Evolutionary conservation across 257 asterid genomes (phyloP).

Genomic region (Salvia rosmarinus): DNA sequence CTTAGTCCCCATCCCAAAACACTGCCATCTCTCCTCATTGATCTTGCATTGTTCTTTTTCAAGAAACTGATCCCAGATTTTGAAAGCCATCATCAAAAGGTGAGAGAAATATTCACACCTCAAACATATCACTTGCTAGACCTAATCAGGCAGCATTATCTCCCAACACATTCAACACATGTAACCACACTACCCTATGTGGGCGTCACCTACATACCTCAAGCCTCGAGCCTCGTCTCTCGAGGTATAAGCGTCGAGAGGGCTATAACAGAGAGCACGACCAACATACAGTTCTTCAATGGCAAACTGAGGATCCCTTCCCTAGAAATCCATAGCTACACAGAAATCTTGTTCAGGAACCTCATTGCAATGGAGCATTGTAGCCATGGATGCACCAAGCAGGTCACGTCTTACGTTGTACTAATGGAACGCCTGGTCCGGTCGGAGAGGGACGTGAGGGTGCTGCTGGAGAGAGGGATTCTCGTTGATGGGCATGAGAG

Average conservation of each 20-base stretch:
- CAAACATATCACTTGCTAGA: slow-evolving; percentile 53
- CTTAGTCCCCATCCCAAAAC: slow-evolving; percentile 46
- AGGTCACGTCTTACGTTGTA: slow-evolving; percentile 42
- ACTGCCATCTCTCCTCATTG: slow-evolving; percentile 39
- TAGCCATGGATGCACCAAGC: slow-evolving; percentile 39
- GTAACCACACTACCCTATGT: background rate
- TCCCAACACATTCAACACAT: slow-evolving; percentile 15
- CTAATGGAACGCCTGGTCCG: slow-evolving; percentile 46
- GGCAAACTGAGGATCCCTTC: slow-evolving; percentile 47
- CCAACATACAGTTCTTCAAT: slow-evolving; percentile 35
- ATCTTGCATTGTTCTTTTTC: slow-evolving; percentile 52
- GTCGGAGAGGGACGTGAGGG: slow-evolving; percentile 40
- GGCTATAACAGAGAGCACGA: slow-evolving; percentile 23
- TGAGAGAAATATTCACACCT: slow-evolving; percentile 20
- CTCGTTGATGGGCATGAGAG: slow-evolving; percentile 32
- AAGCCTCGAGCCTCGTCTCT: slow-evolving; percentile 33
- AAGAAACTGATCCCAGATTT: slow-evolving; percentile 31
- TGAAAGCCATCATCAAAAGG: background rate
- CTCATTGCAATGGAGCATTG: slow-evolving; percentile 56
- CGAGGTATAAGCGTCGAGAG: slow-evolving; percentile 43
- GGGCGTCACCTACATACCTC: slow-evolving; percentile 7
- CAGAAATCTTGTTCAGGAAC: slow-evolving; percentile 50
- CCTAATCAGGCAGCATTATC: slow-evolving; percentile 49
- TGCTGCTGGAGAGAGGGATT: slow-evolving; percentile 41
- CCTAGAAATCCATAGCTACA: slow-evolving; percentile 39